Conservation (phyloP, 2,329 filamentous ascomycete genomes). For the Exophiala calicioides region DNA sequence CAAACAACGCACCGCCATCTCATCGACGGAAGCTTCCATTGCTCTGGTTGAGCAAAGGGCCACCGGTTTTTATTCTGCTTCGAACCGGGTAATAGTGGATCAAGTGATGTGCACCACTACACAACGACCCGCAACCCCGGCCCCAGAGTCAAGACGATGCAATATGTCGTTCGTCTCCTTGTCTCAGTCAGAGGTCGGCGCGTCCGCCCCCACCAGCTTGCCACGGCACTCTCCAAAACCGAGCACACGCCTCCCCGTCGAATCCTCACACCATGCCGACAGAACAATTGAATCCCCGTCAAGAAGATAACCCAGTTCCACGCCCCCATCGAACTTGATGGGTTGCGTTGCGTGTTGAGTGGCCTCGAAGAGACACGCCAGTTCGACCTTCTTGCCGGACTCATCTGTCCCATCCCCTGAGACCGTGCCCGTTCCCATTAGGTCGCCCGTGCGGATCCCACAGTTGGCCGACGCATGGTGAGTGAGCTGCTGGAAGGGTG, state of each 20-base stretch:
- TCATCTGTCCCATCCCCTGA: slow-evolving; percentile 21
- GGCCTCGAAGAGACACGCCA: slow-evolving; percentile 26
- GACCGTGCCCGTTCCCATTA: slow-evolving; percentile 34
- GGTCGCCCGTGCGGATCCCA: slow-evolving; percentile 31
- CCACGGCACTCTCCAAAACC: slow-evolving; percentile 25
- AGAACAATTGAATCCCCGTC: slow-evolving; percentile 24
- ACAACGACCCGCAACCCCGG: too few relatives aligned
- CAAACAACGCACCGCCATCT: too few relatives aligned
- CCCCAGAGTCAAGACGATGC: too few relatives aligned
- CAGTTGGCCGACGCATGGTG: slow-evolving; percentile 31
- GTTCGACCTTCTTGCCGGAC: slow-evolving; percentile 18
- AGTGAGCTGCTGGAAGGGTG: slow-evolving; percentile 32
- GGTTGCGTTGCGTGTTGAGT: slow-evolving; percentile 12
- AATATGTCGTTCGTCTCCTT: too few relatives aligned
- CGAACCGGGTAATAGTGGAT: too few relatives aligned
- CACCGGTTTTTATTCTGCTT: too few relatives aligned
- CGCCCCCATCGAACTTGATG: slow-evolving; percentile 10
- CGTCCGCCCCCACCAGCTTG: slow-evolving; percentile 10
- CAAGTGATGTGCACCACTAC: too few relatives aligned
- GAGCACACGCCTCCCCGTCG: slow-evolving; percentile 8
- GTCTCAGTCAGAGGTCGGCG: slow-evolving; percentile 1
- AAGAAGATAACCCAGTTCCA: slow-evolving; percentile 13
- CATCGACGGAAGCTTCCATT: too few relatives aligned
- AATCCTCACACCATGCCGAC: slow-evolving; percentile 21
- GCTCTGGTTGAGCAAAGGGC: too few relatives aligned